Conservation (phyloP, 129 eudicot species). For the Helianthus annuus region HanXRQr2.0-SUNRISE NC_035442.2:144662573-144663072, state of each 20-base stretch:
- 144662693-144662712: not conserved
- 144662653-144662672: not conserved
- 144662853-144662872: conserved; percentile 59
- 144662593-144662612: conserved; percentile 62
- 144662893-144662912: conserved; percentile 54
- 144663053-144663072: too few species aligned
- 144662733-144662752: conserved; percentile 60
- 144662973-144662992: too few species aligned
- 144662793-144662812: conserved; percentile 76
- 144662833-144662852: conserved; percentile 55
- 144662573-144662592: conserved; percentile 52
- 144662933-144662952: not conserved
- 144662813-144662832: conserved; percentile 74
- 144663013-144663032: too few species aligned
- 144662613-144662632: conserved; percentile 73
- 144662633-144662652: conserved; percentile 60
- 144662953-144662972: too few species aligned
- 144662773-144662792: conserved; percentile 73
- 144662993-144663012: too few species aligned
- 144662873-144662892: conserved; percentile 45
- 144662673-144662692: not conserved
- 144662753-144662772: conserved; percentile 49
- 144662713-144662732: not conserved
- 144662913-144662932: conserved; percentile 1
- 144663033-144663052: too few species aligned